Evolutionary conservation across 176 grass and related monocot genomes (phyloP).

Genomic region (Saccharum spontaneum): DNA sequence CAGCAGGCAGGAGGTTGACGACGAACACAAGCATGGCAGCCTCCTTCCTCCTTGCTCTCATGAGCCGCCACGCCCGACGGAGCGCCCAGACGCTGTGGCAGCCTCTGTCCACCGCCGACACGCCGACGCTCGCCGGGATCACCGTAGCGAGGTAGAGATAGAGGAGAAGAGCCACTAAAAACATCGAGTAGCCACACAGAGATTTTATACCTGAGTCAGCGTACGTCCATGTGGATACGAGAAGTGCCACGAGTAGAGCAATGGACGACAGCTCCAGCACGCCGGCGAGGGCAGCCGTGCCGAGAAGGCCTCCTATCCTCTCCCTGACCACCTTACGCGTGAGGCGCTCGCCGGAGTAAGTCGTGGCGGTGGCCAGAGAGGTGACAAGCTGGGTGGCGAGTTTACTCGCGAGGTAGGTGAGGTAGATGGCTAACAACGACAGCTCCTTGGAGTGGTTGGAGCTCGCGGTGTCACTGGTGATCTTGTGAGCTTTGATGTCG

Average conservation of each 20-base stretch:
- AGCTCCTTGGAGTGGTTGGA: neutral
- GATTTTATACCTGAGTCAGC: neutral
- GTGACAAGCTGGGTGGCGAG: conserved; percentile 12
- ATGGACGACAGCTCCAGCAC: neutral
- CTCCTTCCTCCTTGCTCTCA: neutral
- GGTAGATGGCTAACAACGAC: neutral
- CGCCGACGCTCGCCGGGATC: neutral
- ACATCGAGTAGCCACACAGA: neutral
- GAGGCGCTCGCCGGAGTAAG: neutral
- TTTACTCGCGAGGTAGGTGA: conserved; percentile 27
- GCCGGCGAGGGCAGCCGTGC: neutral
- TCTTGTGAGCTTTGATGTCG: neutral
- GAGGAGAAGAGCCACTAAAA: neutral
- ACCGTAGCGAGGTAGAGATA: neutral
- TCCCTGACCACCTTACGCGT: neutral
- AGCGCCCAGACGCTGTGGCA: neutral
- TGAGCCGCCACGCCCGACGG: neutral
- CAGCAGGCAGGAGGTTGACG: neutral
- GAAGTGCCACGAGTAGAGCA: neutral
- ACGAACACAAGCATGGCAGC: neutral
- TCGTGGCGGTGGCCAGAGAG: neutral
- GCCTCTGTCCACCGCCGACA: neutral
- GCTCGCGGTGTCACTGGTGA: neutral
- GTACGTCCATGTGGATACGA: neutral
- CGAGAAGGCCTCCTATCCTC: neutral